phyloP scores from a whole-genome alignment of 2,329 filamentous ascomycete species.

The Mycogone perniciosa region DNA sequence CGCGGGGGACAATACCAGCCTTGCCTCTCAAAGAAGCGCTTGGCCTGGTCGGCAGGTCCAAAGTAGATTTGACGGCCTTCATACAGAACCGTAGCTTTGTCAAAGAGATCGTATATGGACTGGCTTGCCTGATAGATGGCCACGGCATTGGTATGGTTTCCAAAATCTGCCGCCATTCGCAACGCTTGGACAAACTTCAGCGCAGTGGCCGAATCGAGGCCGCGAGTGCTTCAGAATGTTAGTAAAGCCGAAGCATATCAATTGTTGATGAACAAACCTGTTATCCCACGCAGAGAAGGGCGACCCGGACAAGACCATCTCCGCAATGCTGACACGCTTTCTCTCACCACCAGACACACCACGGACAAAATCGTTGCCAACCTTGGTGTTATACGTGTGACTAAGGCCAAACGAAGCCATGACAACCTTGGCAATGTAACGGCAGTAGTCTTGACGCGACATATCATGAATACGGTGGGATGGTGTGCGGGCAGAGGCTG shows the following conservation, averaged over 20 bases:
- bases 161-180: constrained; percentile 58
- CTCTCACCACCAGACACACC: constrained; percentile 66
- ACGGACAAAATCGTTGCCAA: constrained; percentile 67
- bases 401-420: constrained; percentile 67
- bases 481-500: constrained; percentile 61
- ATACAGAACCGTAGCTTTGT: constrained; percentile 69
- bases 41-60: constrained; percentile 54
- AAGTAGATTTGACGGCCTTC: constrained; percentile 75
- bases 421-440: constrained; percentile 59
- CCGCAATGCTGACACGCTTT: constrained; percentile 77
- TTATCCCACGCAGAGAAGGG: constrained; percentile 63
- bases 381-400: constrained; percentile 65
- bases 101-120: constrained; percentile 64
- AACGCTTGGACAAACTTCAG: constrained; percentile 66
- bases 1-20: constrained; percentile 62
- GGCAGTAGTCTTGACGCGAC: constrained; percentile 51
- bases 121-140: constrained; percentile 69
- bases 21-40: constrained; percentile 59
- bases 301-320: constrained; percentile 62
- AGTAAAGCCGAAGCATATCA: neutral
- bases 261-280: constrained; percentile 30
- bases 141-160: constrained; percentile 55
- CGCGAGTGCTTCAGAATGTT: constrained; percentile 45
- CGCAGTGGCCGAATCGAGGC: constrained; percentile 67
- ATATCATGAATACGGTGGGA: constrained; percentile 58